Percentiles rank a stretch among this genome's conserved stretches.
Evolutionary conservation across 2,329 filamentous ascomycete species (phyloP).

Genomic region (Neonectria hederae): DNA sequence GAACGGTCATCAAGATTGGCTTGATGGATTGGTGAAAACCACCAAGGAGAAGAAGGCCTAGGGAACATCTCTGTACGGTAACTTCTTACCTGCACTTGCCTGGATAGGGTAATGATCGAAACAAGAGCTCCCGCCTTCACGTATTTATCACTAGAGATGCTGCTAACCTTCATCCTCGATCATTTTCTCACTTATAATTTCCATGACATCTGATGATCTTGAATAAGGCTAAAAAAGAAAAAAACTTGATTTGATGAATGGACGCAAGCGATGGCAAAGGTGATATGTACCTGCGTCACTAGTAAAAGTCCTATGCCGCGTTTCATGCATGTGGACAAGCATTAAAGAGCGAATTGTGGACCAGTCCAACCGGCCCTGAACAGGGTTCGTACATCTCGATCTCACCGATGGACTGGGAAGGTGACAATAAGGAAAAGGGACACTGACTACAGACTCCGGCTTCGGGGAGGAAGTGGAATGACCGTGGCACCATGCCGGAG

Average conservation of each 20-base stretch:
- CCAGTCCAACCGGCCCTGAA: not conserved
- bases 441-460: constrained; percentile 25
- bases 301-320: too few species aligned
- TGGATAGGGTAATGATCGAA: not conserved
- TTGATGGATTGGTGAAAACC: constrained; percentile 37
- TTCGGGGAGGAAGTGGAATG: constrained; percentile 34
- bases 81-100: not conserved
- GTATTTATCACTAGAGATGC: too few species aligned
- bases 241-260: too few species aligned
- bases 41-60: constrained; percentile 13
- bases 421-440: not conserved
- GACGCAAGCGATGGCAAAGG: too few species aligned
- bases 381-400: not conserved
- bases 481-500: constrained; percentile 22
- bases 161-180: too few species aligned
- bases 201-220: too few species aligned
- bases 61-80: too few species aligned
- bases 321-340: too few species aligned
- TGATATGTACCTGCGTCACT: too few species aligned
- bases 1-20: constrained; percentile 44
- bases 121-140: not conserved
- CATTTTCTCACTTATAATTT: too few species aligned
- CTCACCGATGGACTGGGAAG: not conserved
- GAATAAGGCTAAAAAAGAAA: too few species aligned
- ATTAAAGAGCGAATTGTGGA: not conserved